phyloP scores from a whole-genome alignment of 306 rosid species.

The Oxytropis ochrocephala region DNA sequence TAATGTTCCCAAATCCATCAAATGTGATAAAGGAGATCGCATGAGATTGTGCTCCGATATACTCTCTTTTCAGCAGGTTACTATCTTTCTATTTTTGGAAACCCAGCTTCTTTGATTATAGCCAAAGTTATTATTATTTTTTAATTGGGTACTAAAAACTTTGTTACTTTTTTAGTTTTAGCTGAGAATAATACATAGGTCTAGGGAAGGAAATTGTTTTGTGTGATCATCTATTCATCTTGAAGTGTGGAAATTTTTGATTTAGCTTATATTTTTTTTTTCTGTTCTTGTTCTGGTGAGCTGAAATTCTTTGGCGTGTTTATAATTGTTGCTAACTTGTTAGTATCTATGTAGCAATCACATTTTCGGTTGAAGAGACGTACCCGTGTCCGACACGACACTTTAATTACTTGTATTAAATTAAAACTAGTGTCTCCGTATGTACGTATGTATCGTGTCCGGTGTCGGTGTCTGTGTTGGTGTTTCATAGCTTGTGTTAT shows the following conservation, averaged over 20 bases:
- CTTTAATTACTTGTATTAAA: too few relatives aligned
- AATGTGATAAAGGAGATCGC: slow-evolving; percentile 86
- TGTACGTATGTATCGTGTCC: too few relatives aligned
- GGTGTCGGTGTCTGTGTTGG: too few relatives aligned
- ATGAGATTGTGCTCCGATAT: slow-evolving; percentile 66
- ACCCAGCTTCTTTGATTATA: not conserved
- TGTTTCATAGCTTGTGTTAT: too few relatives aligned
- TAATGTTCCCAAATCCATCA: slow-evolving; percentile 70
- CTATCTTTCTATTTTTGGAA: not conserved
- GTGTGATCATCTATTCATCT: not conserved
- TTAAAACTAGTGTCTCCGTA: too few relatives aligned
- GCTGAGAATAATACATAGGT: not conserved
- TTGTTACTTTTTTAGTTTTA: not conserved
- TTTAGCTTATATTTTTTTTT: not conserved
- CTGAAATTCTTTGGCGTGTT: not conserved
- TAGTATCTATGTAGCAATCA: too few relatives aligned
- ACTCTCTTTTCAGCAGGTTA: slow-evolving; percentile 77
- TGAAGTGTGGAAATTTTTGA: not conserved
- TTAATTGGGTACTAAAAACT: not conserved
- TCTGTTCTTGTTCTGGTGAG: not conserved
- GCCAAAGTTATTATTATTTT: not conserved
- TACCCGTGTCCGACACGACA: too few relatives aligned
- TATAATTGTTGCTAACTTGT: not conserved
- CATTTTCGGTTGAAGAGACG: too few relatives aligned
- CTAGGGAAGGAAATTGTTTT: not conserved